Evolutionary conservation across 176 grass and related monocot genomes (phyloP).

Genomic region (Luzula sylvatica): DNA sequence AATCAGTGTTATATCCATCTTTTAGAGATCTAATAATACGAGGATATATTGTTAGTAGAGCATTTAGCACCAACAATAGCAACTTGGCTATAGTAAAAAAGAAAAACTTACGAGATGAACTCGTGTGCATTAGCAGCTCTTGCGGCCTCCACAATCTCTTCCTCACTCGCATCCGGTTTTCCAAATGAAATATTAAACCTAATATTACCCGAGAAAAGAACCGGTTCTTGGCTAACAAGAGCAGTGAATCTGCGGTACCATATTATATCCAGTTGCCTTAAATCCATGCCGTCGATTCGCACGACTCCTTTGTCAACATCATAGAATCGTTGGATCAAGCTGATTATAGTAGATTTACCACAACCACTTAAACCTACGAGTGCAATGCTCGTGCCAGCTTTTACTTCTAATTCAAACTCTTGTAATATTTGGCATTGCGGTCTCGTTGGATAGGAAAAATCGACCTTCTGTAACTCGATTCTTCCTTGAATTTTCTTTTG

Average conservation of each 20-base stretch:
- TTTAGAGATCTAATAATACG: slow-evolving; percentile 62
- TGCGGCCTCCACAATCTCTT: slow-evolving; percentile 63
- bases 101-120: slow-evolving; percentile 68
- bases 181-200: slow-evolving; percentile 72
- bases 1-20: slow-evolving; percentile 67
- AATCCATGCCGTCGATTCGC: slow-evolving; percentile 49
- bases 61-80: background rate
- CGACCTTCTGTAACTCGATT: slow-evolving; percentile 67
- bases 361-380: slow-evolving; percentile 73
- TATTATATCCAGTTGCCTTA: slow-evolving; percentile 57
- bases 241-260: slow-evolving; percentile 76
- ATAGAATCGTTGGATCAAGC: slow-evolving; percentile 80
- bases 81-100: background rate
- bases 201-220: slow-evolving; percentile 70
- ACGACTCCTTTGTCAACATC: slow-evolving; percentile 66
- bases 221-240: slow-evolving; percentile 72
- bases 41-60: slow-evolving; percentile 1
- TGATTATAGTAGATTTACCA: slow-evolving; percentile 76
- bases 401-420: slow-evolving; percentile 72
- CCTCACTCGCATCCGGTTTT: slow-evolving; percentile 69
- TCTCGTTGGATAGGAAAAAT: slow-evolving; percentile 73
- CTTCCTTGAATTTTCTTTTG: slow-evolving; percentile 62
- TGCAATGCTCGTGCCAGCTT: slow-evolving; percentile 65
- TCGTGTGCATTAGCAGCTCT: slow-evolving; percentile 82
- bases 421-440: slow-evolving; percentile 62